Evolutionary conservation across 2,329 filamentous ascomycete genomes (phyloP), one percentile per base, ranked within the genome.

Genomic region (Scopulariopsis brevicaulis): DNA sequence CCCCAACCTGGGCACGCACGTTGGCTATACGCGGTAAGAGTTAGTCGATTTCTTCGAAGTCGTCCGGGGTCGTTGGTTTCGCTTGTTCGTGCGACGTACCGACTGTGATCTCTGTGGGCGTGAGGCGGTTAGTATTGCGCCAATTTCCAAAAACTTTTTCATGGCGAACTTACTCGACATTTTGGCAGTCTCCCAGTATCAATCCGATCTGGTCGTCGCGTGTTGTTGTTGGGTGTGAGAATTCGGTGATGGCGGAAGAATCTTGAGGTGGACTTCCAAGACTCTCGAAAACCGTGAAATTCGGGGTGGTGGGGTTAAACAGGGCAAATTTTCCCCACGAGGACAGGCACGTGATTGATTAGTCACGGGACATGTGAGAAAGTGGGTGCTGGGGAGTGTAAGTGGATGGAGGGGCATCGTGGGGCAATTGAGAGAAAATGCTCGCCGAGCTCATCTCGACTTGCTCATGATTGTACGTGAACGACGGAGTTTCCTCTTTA

Each of bases 1-100:
- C 84, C 77, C 87, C 81, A 76, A 97, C 90, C 82, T 97, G 93
- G 76, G 84, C 82, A 84, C 92, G 90, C 84, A 96, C 91, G 89
- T 91, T 90, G 84, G 90, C 90, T 73, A 67, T 55, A 56, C 51
- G 28, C 22, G 20, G 22, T n/a, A 24, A 50, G n/a, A 24, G 46
- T 25, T 25, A 35, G 57, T 61, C 55, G 56, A 58, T 35, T 56
- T 54, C 54, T 25, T 58, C 28, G 46, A 60, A 28, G 54, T 52
- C 28, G 35, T 28, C 14, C 34, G 32, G 34, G 20, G n/a, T 35
- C 12, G 32, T 4, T 28, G 8, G 43, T 28, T 20, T 18, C 54
- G 40, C 25, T 50, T 8, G 46, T 22, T 50, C 46, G 46, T 50
- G 46, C 46, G 46, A 50, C 77, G 60, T 77, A 83, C 80, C 81